Evolutionary conservation across 192 early-diverging fungal species (phyloP), one percentile per base, ranked within the genome.

Genomic region (Backusella macrospora): DNA sequence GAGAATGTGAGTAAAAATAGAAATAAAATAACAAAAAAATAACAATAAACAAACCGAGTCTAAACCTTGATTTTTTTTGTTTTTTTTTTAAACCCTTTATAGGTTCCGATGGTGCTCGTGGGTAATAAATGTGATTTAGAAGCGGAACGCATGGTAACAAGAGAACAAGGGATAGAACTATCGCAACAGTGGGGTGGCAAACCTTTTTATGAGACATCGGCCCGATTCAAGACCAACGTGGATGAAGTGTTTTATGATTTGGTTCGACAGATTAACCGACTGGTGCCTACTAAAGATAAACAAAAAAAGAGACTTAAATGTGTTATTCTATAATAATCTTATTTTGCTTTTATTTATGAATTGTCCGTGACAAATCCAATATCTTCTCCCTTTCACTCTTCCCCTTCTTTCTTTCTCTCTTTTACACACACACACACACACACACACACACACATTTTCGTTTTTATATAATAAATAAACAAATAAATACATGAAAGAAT

Each of bases 61-160:
- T 59, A 59, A 59, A 59, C 52, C 52, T 59, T 59, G 52, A 23
- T 59, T 52, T 49, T 49, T 18, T 55, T 21, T 5, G 40, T 68
- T 18, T 13, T 92, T 72, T 88, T 95, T 71, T 94, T 94, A 93
- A 62, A 86, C 88, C 47, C 93, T 94, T n/a, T 86, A 96, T 84
- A 85, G 73, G 91, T 91, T 65, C 95, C 96, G 9, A 88, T 96
- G 70, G 91, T 94, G 4, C 74, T 97, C 46, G 93, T 96, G 7
- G 96, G 92, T 9, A 97, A 97, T 90, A 96, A 97, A 79, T 95
- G 92, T 73, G 96, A 97, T 86, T 77, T 94, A 73, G 90, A 90
- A 59, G 72, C 80, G 9, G 91, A 94, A 62, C 86, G 95, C 44
- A 81, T 82, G 59, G 89, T 92, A 18, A 77, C 84, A 16, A 86